phyloP scores from a whole-genome alignment of 2,329 filamentous ascomycete genomes.

The Fusarium pseudoanthophilum region DNA sequence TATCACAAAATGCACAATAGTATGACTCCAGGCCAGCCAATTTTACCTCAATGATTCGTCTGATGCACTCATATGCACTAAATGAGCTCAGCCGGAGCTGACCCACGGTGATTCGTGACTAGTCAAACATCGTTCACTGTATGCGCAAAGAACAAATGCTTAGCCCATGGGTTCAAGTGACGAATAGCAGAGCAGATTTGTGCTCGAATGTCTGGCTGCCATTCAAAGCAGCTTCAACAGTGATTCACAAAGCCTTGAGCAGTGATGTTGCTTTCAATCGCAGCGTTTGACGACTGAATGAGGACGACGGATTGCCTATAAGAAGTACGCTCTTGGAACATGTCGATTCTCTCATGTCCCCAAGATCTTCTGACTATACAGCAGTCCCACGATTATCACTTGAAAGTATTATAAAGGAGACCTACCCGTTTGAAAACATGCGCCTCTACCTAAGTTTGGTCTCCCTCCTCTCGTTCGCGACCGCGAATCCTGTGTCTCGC shows the following conservation, averaged over 20 bases:
- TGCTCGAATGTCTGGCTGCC: background rate
- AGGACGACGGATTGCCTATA: background rate
- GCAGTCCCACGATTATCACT: background rate
- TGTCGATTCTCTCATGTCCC: background rate
- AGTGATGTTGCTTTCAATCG: background rate
- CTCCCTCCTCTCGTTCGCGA: background rate
- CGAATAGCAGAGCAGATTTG: background rate
- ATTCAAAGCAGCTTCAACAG: background rate
- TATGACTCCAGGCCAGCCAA: background rate
- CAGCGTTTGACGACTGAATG: background rate
- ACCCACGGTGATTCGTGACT: rapidly evolving
- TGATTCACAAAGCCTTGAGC: background rate
- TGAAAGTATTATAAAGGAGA: background rate
- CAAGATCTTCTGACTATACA: background rate
- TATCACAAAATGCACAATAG: background rate
- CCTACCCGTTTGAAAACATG: background rate
- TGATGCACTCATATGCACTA: background rate
- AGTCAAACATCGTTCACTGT: too few species aligned
- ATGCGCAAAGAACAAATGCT: rapidly evolving
- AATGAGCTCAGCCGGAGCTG: too few species aligned
- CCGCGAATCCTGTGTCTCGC: background rate
- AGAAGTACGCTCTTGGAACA: background rate
- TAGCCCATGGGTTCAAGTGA: rapidly evolving
- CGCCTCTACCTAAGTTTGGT: background rate
- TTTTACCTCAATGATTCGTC: background rate